A percentile compares a stretch with the other conserved stretches of the same genome.
phyloP scores from a whole-genome alignment of 1,139 yeast species.

The Entelexis sorbosivorans region DNA sequence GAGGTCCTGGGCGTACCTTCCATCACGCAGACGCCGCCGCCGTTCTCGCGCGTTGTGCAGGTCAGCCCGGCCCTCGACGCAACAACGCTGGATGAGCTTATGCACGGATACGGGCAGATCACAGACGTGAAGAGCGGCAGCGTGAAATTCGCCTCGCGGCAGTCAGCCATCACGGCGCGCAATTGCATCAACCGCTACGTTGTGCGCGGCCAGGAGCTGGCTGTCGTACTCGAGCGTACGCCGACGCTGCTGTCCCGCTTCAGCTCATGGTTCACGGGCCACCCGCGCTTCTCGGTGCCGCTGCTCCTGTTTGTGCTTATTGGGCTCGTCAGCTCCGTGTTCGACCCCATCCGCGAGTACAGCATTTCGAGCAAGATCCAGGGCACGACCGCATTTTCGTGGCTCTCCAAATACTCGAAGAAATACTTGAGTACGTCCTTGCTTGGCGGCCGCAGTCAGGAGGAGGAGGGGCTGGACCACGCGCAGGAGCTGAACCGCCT shows the following conservation, averaged over 20 bases:
- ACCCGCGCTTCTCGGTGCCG: conserved; percentile 72
- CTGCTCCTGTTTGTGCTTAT: conserved; percentile 52
- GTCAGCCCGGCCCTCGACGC: conserved; percentile 69
- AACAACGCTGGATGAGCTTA: conserved; percentile 69
- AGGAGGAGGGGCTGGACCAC: neutral
- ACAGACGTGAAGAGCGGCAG: conserved; percentile 51
- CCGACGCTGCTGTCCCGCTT: neutral
- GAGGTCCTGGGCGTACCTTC: conserved; percentile 89
- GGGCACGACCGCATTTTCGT: conserved; percentile 18
- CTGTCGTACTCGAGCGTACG: conserved; percentile 5
- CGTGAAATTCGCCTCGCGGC: conserved; percentile 44
- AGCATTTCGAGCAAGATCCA: conserved; percentile 59
- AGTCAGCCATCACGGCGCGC: conserved; percentile 76
- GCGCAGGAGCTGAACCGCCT: conserved; percentile 2
- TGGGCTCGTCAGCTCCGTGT: conserved; percentile 68
- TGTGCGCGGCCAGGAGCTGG: neutral
- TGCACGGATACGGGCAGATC: conserved; percentile 80
- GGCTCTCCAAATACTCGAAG: neutral
- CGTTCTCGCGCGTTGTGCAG: conserved; percentile 52
- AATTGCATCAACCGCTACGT: conserved; percentile 62
- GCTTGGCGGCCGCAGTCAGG: neutral
- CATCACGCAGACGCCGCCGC: conserved; percentile 83
- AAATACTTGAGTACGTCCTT: conserved; percentile 10
- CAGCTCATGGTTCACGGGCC: conserved; percentile 35
- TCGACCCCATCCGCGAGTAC: conserved; percentile 85